A percentile compares a stretch with the other conserved stretches of the same genome.
These are phyloP conservation scores for Miscanthus lutarioriparius DNA, from an alignment of 176 grass and related monocot species.

Conservation along the genomic window DNA sequence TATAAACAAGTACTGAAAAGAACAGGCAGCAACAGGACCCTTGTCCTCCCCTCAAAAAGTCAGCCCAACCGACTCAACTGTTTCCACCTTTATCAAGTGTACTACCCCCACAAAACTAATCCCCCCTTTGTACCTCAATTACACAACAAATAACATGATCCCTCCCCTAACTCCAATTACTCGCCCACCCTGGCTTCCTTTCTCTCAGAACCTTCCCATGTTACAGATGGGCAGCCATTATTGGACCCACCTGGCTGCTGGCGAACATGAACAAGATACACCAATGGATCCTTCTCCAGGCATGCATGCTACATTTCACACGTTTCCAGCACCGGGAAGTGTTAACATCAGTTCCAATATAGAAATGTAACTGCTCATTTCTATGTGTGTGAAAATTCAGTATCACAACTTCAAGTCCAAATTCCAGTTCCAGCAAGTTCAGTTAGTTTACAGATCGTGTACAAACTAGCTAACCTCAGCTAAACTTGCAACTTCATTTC, in stretches of 20 bases:
- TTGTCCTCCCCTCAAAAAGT: conserved; percentile 61
- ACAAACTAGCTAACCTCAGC: neutral
- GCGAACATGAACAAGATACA: conserved; percentile 35
- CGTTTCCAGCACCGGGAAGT: neutral
- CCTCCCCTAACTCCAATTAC: conserved; percentile 29
- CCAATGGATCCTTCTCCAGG: conserved; percentile 7
- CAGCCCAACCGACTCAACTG: conserved; percentile 68
- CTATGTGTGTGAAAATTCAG: neutral
- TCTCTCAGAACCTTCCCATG: conserved; percentile 70
- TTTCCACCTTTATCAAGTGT: conserved; percentile 45
- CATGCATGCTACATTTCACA: neutral
- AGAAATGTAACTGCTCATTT: neutral
- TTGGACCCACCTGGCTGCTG: conserved; percentile 39
- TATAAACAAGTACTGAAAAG: conserved; percentile 51
- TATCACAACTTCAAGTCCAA: neutral
- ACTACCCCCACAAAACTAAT: conserved; percentile 32
- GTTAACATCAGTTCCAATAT: neutral
- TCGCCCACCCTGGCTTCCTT: conserved; percentile 14
- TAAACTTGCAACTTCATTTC: too few relatives aligned
- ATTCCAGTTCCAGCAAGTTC: neutral
- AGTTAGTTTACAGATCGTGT: too few relatives aligned
- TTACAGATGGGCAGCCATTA: conserved; percentile 38
- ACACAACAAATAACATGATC: conserved; percentile 53
- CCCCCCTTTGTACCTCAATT: conserved; percentile 25
- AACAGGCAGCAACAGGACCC: conserved; percentile 49